Conservation (phyloP, 257 asterid species). For the Solanum piurae region DNA sequence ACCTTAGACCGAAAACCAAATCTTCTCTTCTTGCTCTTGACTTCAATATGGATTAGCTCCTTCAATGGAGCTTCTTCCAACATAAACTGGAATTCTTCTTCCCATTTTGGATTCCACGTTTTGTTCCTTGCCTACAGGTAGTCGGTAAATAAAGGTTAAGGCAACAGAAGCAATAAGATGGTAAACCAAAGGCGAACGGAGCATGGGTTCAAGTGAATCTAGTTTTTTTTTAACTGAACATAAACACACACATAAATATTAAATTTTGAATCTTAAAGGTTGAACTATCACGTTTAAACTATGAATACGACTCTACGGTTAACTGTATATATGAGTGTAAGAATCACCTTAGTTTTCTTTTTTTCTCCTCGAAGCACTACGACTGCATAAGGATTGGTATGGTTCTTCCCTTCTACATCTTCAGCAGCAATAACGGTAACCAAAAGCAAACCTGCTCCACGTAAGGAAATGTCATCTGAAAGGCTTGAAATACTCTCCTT, state of each 20-base stretch:
- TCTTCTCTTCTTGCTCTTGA: conserved; percentile 48
- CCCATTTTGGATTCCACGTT: conserved; percentile 64
- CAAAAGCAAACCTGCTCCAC: conserved; percentile 59
- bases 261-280: neutral
- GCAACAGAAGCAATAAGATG: neutral
- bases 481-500: conserved; percentile 11
- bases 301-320: neutral
- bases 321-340: neutral
- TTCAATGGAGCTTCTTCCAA: conserved; percentile 66
- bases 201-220: neutral
- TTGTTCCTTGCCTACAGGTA: conserved; percentile 38
- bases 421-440: conserved; percentile 44
- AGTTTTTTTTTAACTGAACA: neutral
- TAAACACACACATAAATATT: neutral
- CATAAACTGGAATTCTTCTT: conserved; percentile 66
- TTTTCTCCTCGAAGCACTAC: conserved; percentile 55
- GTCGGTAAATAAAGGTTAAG: neutral
- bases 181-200: neutral
- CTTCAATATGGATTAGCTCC: conserved; percentile 49
- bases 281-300: neutral
- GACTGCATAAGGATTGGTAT: conserved; percentile 44
- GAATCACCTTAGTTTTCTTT: conserved; percentile 56
- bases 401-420: conserved; percentile 61
- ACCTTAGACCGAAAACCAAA: conserved; percentile 50
- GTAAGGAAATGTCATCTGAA: conserved; percentile 16